Evolutionary conservation across 2,329 filamentous ascomycete genomes (phyloP).

Genomic region (Hirsutella thompsonii): DNA sequence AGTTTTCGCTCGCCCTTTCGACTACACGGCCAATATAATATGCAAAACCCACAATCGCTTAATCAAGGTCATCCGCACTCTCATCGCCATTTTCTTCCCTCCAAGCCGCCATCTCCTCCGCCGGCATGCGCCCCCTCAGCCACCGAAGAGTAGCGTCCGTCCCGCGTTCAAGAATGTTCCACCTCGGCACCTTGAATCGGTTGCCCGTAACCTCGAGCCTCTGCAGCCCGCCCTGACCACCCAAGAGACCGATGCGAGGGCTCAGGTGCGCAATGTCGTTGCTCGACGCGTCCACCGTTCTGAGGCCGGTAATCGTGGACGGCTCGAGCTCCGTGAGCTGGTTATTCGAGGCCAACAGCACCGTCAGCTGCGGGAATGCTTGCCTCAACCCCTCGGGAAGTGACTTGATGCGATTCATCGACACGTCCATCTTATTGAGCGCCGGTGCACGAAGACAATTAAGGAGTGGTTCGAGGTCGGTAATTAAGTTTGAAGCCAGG

Average conservation of each 20-base stretch:
- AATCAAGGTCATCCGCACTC: conserved; percentile 10
- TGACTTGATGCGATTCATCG: conserved; percentile 64
- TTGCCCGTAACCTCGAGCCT: conserved; percentile 72
- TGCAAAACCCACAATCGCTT: not conserved
- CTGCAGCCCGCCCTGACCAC: conserved; percentile 46
- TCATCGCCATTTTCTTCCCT: conserved; percentile 30
- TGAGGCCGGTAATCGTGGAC: conserved; percentile 60
- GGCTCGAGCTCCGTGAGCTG: conserved; percentile 60
- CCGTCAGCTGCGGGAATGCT: conserved; percentile 55
- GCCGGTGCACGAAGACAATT: conserved; percentile 57
- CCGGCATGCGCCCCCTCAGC: conserved; percentile 64
- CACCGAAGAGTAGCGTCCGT: conserved; percentile 75
- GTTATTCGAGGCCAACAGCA: conserved; percentile 69
- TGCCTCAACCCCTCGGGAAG: conserved; percentile 51
- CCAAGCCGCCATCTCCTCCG: conserved; percentile 45
- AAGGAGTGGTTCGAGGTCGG: conserved; percentile 53
- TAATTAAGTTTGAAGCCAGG: conserved; percentile 61
- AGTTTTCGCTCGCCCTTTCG: no score
- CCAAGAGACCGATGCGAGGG: conserved; percentile 66
- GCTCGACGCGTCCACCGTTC: conserved; percentile 65
- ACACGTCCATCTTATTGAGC: conserved; percentile 68
- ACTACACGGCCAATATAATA: no score
- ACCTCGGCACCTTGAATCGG: conserved; percentile 74
- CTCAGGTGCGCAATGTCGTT: conserved; percentile 79
- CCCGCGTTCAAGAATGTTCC: conserved; percentile 72